phyloP scores from a whole-genome alignment of 805 yeast genomes.

The Spathaspora gorwiae region DNA sequence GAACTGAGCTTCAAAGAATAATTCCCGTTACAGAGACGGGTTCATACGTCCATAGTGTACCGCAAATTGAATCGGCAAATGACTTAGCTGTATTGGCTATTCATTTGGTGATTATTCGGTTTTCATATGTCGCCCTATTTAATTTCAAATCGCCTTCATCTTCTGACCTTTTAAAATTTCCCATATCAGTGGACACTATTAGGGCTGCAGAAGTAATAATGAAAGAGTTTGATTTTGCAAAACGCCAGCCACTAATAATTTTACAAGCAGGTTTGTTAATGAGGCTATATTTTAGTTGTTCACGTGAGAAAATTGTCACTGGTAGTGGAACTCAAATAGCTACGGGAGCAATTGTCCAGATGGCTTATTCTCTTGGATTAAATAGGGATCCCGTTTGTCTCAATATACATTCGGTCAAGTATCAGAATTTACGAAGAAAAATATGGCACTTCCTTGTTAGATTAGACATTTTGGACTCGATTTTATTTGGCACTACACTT shows the following conservation, averaged over 20 bases:
- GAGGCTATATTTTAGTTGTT: conserved; percentile 34
- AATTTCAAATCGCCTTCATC: background rate
- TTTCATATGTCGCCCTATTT: conserved; percentile 9
- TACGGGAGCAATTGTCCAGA: conserved; percentile 18
- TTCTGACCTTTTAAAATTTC: conserved; percentile 1
- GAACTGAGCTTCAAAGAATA: conserved; percentile 2
- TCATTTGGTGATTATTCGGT: conserved; percentile 10
- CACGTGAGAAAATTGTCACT: conserved; percentile 16
- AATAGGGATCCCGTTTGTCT: conserved; percentile 29
- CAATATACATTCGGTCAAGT: conserved; percentile 13
- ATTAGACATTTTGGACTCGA: conserved; percentile 40
- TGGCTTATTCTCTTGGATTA: conserved; percentile 29
- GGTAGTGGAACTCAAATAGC: conserved; percentile 13
- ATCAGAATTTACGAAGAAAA: conserved; percentile 49
- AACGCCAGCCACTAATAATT: conserved; percentile 38
- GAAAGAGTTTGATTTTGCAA: conserved; percentile 14
- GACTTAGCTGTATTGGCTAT: conserved; percentile 15
- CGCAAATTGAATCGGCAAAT: conserved; percentile 6
- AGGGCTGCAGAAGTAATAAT: conserved; percentile 15
- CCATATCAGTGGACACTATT: conserved; percentile 12
- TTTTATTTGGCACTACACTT: conserved; percentile 44
- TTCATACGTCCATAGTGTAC: background rate
- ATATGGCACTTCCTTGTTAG: conserved; percentile 51
- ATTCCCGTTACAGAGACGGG: conserved; percentile 1
- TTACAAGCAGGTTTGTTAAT: conserved; percentile 43